Evolutionary conservation across 2,329 filamentous ascomycete species (phyloP), one percentile per base, ranked within the genome.

Genomic region (Pestalotiopsis sp.): DNA sequence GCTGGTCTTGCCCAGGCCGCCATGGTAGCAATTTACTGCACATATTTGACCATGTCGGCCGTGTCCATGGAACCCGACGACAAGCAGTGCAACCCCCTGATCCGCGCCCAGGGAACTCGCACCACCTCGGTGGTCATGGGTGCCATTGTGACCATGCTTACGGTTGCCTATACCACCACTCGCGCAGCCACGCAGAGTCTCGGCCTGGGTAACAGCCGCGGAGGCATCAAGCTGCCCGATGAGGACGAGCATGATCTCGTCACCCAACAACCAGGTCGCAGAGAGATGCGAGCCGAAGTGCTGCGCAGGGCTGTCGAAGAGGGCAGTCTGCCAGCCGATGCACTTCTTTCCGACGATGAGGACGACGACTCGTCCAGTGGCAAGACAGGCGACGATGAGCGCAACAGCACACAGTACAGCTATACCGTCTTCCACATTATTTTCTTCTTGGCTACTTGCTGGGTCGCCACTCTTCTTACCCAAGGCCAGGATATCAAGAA

Each of bases 31-130:
- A 89, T 97, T 69, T 99, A 99, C 86, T 99, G 96, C 88, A 98
- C 96, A 58, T 99, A 99, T 78, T 89, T 99, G 67, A 99, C 96
- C 73, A 94, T 99, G 90, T 98, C 95, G 2, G 96, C 96, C 31
- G 96, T 99, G 1, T 97, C 94, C 67, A 98, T 99, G 96, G 95
- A 99, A 76, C 96, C 96, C 0, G 95, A 98, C 80, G 84, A 98
- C 83, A 92, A 93, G 75, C 88, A 93, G 72, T 99, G 96, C 89
- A 99, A 99, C 81, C 96, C 96, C 9, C 87, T 99, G 40, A 86
- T 98, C 70, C 90, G 89, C 66, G 95, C 94, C 7, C 92, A 93
- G 71, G 94, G 93, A 70, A 96, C 95, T 11, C 90, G 96, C 70
- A 97, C 93, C 7, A 96, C 94, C 1, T 97, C 94, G 36, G 90